Evolutionary conservation across 371 early-diverging fungal genomes (phyloP).

Genomic region (Rhizopus delemar): DNA sequence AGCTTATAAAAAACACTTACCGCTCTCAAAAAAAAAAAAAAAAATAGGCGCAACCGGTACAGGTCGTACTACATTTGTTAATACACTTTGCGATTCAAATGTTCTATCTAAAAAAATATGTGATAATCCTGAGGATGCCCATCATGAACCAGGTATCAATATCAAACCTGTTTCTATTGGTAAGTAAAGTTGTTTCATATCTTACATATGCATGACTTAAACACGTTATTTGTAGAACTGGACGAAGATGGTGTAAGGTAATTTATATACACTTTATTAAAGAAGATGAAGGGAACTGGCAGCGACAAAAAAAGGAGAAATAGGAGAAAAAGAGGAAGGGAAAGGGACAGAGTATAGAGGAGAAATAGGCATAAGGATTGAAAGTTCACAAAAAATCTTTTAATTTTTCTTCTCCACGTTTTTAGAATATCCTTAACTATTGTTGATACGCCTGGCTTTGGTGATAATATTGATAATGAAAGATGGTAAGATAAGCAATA

Average conservation of each 20-base stretch:
- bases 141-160: slow-evolving; percentile 90
- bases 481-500: slow-evolving; percentile 47
- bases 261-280: slow-evolving; percentile 20
- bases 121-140: slow-evolving; percentile 83
- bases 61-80: slow-evolving; percentile 98
- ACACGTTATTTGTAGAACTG: slow-evolving; percentile 61
- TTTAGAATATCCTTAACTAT: slow-evolving; percentile 48
- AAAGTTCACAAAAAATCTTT: slow-evolving; percentile 7
- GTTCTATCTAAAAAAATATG: slow-evolving; percentile 70
- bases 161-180: slow-evolving; percentile 78
- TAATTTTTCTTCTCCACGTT: slow-evolving; percentile 4
- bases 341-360: slow-evolving; percentile 9
- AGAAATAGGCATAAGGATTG: slow-evolving; percentile 7
- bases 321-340: slow-evolving; percentile 4
- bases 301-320: slow-evolving; percentile 4
- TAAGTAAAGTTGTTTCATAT: slow-evolving; percentile 15
- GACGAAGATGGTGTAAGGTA: slow-evolving; percentile 93
- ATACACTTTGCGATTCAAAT: slow-evolving; percentile 89
- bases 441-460: slow-evolving; percentile 97
- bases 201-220: background rate
- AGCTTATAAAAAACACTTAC: background rate
- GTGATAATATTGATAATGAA: slow-evolving; percentile 87
- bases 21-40: background rate
- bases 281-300: no score
- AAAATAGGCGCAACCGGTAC: slow-evolving; percentile 84